Base-by-base conservation (phyloP, 202 grass and related monocot genomes). In the Carex arenaria region DNA sequence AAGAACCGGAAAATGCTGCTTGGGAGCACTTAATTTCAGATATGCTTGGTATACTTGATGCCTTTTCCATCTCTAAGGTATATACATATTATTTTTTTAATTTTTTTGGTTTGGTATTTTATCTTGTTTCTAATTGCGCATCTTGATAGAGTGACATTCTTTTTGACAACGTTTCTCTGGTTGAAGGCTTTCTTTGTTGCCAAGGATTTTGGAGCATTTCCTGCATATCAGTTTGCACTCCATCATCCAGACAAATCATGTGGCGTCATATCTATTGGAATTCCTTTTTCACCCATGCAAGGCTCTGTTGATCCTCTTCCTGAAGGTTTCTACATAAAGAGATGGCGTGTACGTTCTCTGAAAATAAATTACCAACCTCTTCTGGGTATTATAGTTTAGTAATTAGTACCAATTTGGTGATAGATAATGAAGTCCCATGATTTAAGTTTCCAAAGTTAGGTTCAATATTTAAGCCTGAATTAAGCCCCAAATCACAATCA, bases 201-300 rank as follows among this genome's bases (percentile, higher is more conserved):
- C 54, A 94, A 94, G 76, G 92, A 91, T 65, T 94, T 89, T 45
- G 92, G 89, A 67, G 92, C 68, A n/a, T 62, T 72, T 30, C 89
- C 83, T 57, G 92, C 80, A 17, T 89, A 89, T 80, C 47, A 82
- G 60, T 79, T 94, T 36, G 82, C 87, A 43, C 63, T 87, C 28
- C 28, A 28, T 36, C 67, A 89, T 68, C 89, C 92, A 3, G 57
- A 86, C 17, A 73, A 85, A 8, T 86, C 90, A 60, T 60, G 59
- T 36, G 83, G 87, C 13, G 73, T 91, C 17, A 23, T 91, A n/a
- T 87, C 82, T 65, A 57, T 91, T 28, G 89, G 92, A 61, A 70
- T 94, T 49, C 89, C 92, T 12, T 85, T 71, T 43, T 67, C 72
- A 57, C 23, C 69, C 19, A 3, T 30, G 8, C 19, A 5, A 36